A percentile compares a stretch with the other conserved stretches of the same genome.
Conservation (phyloP, 495 filamentous ascomycete genomes). For the Diplogelasinospora grovesii region DNA sequence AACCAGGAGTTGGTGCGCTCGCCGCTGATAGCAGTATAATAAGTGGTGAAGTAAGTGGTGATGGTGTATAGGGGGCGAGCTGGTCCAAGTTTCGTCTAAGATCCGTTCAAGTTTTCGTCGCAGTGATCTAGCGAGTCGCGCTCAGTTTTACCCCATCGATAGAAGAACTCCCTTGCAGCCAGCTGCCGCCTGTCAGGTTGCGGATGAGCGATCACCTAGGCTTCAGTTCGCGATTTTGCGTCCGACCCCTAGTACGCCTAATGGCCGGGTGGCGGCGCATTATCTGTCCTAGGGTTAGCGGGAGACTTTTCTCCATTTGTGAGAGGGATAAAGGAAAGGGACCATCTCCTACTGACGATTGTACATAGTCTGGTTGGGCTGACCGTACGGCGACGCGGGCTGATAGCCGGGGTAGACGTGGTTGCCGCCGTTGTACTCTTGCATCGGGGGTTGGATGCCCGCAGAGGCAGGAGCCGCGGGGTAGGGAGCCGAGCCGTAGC, state of each 20-base stretch:
- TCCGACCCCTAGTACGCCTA: not conserved
- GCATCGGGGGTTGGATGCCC: conserved; percentile 50
- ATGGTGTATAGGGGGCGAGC: too few species aligned
- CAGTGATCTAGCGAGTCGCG: too few species aligned
- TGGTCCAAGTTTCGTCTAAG: too few species aligned
- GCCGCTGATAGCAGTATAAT: too few species aligned
- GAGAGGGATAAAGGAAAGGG: not conserved
- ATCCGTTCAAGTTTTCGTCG: too few species aligned
- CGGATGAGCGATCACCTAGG: too few species aligned
- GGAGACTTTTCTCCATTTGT: not conserved
- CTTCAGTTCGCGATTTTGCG: too few species aligned
- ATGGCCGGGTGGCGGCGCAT: conserved; percentile 15
- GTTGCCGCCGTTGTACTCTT: conserved; percentile 52
- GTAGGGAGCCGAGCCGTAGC: conserved; percentile 68
- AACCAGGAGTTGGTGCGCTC: too few species aligned
- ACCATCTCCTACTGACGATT: conserved; percentile 46
- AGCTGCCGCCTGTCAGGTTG: too few species aligned
- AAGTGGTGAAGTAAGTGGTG: too few species aligned
- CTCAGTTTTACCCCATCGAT: too few species aligned
- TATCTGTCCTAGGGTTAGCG: conserved; percentile 17
- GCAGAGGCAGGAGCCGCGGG: conserved; percentile 55
- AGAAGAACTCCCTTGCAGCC: too few species aligned
- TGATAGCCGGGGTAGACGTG: conserved; percentile 51
- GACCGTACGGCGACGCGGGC: conserved; percentile 70
- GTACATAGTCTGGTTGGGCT: conserved; percentile 64